Evolutionary conservation across 768 basidiomycete species (phyloP).

Genomic region (Termitomyces sp.): DNA sequence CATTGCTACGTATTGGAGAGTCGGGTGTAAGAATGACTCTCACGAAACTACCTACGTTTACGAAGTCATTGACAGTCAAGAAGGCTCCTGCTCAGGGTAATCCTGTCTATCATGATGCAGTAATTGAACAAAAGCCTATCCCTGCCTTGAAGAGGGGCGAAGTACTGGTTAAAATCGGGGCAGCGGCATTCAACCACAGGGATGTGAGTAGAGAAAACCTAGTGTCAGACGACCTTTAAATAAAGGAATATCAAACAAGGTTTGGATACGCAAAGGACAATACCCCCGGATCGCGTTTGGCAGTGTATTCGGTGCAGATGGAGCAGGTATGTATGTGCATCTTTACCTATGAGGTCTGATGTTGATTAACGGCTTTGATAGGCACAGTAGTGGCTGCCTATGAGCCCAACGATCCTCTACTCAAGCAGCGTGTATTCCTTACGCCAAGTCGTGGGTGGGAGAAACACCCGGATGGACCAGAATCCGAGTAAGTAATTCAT

Average conservation of each 20-base stretch:
- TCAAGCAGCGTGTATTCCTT: slow-evolving; percentile 69
- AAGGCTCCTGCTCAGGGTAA: slow-evolving; percentile 31
- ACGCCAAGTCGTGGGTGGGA: slow-evolving; percentile 77
- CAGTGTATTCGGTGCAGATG: slow-evolving; percentile 65
- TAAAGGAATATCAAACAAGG: slow-evolving; percentile 28
- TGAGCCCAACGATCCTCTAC: slow-evolving; percentile 46
- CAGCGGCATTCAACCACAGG: slow-evolving; percentile 74
- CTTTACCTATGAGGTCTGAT: not conserved
- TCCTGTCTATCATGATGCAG: slow-evolving; percentile 52
- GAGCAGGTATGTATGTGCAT: slow-evolving; percentile 49
- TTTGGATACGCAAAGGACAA: slow-evolving; percentile 67
- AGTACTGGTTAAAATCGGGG: slow-evolving; percentile 61
- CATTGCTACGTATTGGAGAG: not conserved
- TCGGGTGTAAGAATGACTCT: not conserved
- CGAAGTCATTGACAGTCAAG: slow-evolving; percentile 44
- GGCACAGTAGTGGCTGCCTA: slow-evolving; percentile 60
- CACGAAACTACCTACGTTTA: slow-evolving; percentile 30
- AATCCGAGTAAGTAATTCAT: slow-evolving; percentile 39
- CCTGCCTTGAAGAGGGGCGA: slow-evolving; percentile 49
- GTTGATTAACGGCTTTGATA: slow-evolving; percentile 16
- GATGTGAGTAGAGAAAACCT: slow-evolving; percentile 39
- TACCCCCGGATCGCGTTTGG: slow-evolving; percentile 63
- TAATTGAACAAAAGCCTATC: slow-evolving; percentile 44
- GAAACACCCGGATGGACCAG: slow-evolving; percentile 56
- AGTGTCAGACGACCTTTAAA: slow-evolving; percentile 1